Conservation (phyloP, 108 stramenopile genomes). For the Cyclotella cryptica region DNA sequence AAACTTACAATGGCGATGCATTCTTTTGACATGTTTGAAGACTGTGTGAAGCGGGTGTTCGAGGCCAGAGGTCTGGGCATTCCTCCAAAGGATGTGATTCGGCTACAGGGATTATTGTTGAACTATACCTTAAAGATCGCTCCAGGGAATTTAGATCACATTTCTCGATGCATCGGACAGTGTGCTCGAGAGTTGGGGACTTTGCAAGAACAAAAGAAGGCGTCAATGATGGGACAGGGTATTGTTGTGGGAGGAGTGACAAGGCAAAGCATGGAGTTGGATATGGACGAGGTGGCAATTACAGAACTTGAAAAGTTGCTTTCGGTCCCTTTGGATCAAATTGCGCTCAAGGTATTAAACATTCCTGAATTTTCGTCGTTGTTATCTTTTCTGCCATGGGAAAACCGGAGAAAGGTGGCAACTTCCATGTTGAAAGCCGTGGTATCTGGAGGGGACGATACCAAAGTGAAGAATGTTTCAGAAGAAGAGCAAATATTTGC, state of each 20-base stretch:
- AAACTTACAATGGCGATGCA: constrained; percentile 70
- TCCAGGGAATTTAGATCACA: constrained; percentile 89
- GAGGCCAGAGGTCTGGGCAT: constrained; percentile 85
- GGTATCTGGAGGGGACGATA: constrained; percentile 58
- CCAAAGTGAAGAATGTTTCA: constrained; percentile 50
- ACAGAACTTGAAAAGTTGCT: constrained; percentile 91
- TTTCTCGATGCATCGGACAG: constrained; percentile 80
- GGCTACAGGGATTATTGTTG: constrained; percentile 90
- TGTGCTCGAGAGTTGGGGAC: constrained; percentile 69
- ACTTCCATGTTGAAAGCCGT: constrained; percentile 72
- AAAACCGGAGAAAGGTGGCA: constrained; percentile 84
- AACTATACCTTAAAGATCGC: constrained; percentile 93
- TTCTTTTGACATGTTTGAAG: constrained; percentile 93
- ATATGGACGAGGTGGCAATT: constrained; percentile 81
- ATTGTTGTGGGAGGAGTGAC: constrained; percentile 47
- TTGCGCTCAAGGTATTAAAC: constrained; percentile 84
- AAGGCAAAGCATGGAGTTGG: constrained; percentile 33
- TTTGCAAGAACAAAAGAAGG: constrained; percentile 58
- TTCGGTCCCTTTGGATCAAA: constrained; percentile 82
- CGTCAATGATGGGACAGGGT: constrained; percentile 60
- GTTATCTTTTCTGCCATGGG: constrained; percentile 92
- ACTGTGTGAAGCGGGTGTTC: constrained; percentile 88
- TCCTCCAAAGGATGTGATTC: constrained; percentile 88
- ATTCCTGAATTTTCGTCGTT: constrained; percentile 84
- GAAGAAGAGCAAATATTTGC: constrained; percentile 87